Evolutionary conservation across 805 yeast genomes (phyloP), one percentile per base, ranked within the genome.

Genomic region (Suhomyces xylopsoci): DNA sequence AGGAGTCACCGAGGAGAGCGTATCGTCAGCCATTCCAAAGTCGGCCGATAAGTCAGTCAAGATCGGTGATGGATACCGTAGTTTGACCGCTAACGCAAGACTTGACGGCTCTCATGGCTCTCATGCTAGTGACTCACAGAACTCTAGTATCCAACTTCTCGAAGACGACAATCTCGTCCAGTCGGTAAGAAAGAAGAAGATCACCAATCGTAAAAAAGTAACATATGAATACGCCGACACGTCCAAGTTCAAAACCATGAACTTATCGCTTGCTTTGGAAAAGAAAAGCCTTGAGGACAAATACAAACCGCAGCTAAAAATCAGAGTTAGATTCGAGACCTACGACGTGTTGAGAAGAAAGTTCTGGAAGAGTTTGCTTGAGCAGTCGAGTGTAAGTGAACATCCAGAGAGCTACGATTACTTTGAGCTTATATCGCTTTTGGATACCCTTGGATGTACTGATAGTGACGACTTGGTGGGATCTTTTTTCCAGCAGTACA

Each of bases 321-420:
- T 90, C 14, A 74, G 84, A 24, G 83, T 85, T 2, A 79, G 85
- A 52, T 90, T 83, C 62, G 80, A 84, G 54, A 81, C 92, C 0
- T 90, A 90, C 65, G 74, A 74, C 0, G 76, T 73, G 3, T 71
- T 91, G 47, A 76, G 92, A 56, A 80, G 79, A 55, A 83, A 83
- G 50, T 81, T 92, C 57, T 90, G 96, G 93, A 69, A 74, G 42
- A 74, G 81, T 9, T 72, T 90, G 5, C 71, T 89, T 14, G 79
- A 77, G 34, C 81, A 81, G 55, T 85, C 78, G 59, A 82, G 66
- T 45, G 70, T 68, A 25, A 78, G 68, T 49, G 81, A 75, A 22
- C 20, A 38, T 8, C 51, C 56, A 1, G 68, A 68, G 10, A 61
- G 69, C 8, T 73, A 82, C 55, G 83, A 83, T 58, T 72, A 82